These are phyloP conservation scores for Solanum bulbocastanum DNA, from an alignment of 257 asterid genomes.

Conservation along the genomic window DNA sequence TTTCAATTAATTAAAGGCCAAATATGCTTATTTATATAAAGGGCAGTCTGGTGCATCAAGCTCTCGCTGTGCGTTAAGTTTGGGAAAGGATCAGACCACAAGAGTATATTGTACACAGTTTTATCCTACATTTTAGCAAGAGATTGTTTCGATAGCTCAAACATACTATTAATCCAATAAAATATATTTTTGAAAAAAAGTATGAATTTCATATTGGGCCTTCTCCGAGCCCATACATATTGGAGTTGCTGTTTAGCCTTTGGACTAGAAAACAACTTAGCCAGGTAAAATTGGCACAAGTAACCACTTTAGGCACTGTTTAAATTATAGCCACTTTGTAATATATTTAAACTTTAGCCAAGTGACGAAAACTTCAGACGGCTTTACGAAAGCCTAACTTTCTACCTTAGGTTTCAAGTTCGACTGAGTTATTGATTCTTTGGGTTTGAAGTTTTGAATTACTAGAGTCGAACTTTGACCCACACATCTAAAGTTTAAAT, in stretches of 20 bases:
- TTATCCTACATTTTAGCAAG: neutral
- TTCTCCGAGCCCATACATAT: neutral
- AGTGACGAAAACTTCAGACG: neutral
- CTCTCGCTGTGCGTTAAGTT: neutral
- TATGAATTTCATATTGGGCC: neutral
- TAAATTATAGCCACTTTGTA: neutral
- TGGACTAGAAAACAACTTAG: neutral
- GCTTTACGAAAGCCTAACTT: neutral
- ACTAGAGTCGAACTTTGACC: neutral
- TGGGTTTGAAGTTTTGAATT: neutral
- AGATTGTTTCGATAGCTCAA: neutral
- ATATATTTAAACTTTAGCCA: neutral
- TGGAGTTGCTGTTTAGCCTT: neutral
- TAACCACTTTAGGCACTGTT: neutral
- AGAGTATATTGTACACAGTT: neutral
- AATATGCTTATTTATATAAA: neutral
- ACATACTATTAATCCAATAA: neutral
- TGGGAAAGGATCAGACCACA: neutral
- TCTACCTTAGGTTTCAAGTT: neutral
- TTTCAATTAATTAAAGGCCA: neutral
- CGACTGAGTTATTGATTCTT: neutral
- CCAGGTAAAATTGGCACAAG: neutral
- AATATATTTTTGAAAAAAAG: neutral
- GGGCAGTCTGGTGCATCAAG: rapidly evolving
- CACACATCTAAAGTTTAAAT: neutral